A percentile compares a stretch with the other conserved stretches of the same genome.
phyloP scores from a whole-genome alignment of 2,329 filamentous ascomycete genomes.

The Fusarium bulbicola region DNA sequence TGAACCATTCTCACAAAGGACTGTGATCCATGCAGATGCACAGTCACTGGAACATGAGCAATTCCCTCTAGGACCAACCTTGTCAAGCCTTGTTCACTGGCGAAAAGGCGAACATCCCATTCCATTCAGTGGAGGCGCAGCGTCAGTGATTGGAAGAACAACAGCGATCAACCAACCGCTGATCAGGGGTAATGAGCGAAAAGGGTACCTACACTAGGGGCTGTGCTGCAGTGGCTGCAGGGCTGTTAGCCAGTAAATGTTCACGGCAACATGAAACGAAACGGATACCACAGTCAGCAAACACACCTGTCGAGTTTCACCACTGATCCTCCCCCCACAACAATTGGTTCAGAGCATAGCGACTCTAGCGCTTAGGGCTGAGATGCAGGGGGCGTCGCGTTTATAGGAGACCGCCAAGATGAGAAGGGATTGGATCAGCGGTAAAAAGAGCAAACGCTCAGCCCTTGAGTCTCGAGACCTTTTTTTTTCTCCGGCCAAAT shows the following conservation, averaged over 20 bases:
- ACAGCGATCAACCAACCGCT: not conserved
- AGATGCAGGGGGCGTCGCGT: slow-evolving; percentile 17
- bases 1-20: slow-evolving; percentile 11
- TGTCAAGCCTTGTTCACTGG: slow-evolving; percentile 9
- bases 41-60: not conserved
- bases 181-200: not conserved
- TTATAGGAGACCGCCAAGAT: slow-evolving; percentile 16
- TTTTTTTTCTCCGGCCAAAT: not conserved
- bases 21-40: slow-evolving; percentile 8
- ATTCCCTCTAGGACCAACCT: not conserved
- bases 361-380: slow-evolving; percentile 1
- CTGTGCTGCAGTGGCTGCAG: slow-evolving; percentile 20
- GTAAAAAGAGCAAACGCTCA: not conserved
- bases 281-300: slow-evolving; percentile 4
- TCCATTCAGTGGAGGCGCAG: slow-evolving; percentile 25
- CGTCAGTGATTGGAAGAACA: slow-evolving; percentile 18
- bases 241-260: slow-evolving; percentile 8
- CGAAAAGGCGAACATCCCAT: not conserved
- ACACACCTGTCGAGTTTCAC: slow-evolving; percentile 11
- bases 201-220: not conserved
- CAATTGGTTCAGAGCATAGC: not conserved
- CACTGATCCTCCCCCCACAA: not conserved
- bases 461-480: not conserved
- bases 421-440: slow-evolving; percentile 15
- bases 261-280: slow-evolving; percentile 22